These are phyloP conservation scores for Pseudopithomyces maydicus DNA, from an alignment of 2,329 filamentous ascomycete genomes.

Conservation along the genomic window DNA sequence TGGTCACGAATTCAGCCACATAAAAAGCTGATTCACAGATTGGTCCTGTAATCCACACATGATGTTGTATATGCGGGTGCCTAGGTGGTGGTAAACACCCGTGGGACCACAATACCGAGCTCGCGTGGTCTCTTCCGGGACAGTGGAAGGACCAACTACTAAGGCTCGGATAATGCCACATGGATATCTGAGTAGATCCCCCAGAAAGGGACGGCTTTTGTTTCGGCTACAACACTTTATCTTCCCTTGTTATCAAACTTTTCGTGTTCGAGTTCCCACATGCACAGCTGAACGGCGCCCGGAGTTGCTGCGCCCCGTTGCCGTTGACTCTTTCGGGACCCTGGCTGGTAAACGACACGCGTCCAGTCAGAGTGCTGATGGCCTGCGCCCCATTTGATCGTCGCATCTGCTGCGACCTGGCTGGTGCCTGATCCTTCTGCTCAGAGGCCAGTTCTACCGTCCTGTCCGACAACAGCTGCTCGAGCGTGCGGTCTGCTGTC, in stretches of 20 bases:
- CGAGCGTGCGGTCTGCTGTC: constrained; percentile 17
- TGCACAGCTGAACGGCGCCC: constrained; percentile 28
- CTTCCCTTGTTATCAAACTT: background rate
- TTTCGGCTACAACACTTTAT: background rate
- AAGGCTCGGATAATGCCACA: too few relatives aligned
- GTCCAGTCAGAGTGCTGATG: constrained; percentile 17
- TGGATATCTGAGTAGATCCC: too few relatives aligned
- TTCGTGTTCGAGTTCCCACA: constrained; percentile 20
- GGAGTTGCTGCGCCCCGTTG: constrained; percentile 35
- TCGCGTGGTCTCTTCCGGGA: too few relatives aligned
- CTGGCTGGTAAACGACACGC: constrained; percentile 15
- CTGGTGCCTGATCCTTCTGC: constrained; percentile 39
- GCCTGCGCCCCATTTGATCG: constrained; percentile 20
- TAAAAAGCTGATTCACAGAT: too few relatives aligned
- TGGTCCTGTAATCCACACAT: too few relatives aligned
- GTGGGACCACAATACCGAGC: too few relatives aligned
- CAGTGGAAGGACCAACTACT: too few relatives aligned
- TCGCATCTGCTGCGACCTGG: constrained; percentile 17
- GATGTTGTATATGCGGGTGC: too few relatives aligned
- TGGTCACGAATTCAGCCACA: too few relatives aligned
- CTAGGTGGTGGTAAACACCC: too few relatives aligned
- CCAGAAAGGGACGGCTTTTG: background rate
- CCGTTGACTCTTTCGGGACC: constrained; percentile 13
- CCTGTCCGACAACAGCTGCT: constrained; percentile 12
- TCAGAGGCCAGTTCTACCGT: constrained; percentile 24